Percentiles rank a stretch among this genome's conserved stretches.
phyloP scores from a whole-genome alignment of 768 basidiomycete genomes.

The Ramaria rubella region DNA sequence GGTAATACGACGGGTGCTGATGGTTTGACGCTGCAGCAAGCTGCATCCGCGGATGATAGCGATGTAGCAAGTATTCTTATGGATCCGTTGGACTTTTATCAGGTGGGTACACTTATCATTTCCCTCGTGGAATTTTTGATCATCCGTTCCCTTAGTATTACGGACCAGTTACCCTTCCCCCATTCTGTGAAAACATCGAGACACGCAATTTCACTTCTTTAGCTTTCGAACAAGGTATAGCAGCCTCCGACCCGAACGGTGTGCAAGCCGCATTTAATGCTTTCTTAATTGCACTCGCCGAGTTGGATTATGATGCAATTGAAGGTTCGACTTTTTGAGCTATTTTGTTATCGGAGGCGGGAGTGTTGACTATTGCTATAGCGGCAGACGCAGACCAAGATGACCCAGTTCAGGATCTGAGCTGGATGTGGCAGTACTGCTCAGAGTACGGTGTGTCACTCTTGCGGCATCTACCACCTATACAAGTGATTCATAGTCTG shows the following conservation, averaged over 20 bases:
- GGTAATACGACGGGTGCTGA: slow-evolving; percentile 34
- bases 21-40: slow-evolving; percentile 27
- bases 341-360: neutral
- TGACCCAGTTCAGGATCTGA: slow-evolving; percentile 38
- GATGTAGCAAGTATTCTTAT: slow-evolving; percentile 39
- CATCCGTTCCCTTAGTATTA: slow-evolving; percentile 32
- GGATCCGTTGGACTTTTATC: slow-evolving; percentile 44
- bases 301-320: slow-evolving; percentile 42
- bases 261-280: slow-evolving; percentile 30
- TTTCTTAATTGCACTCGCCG: slow-evolving; percentile 36
- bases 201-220: slow-evolving; percentile 35
- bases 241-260: slow-evolving; percentile 28
- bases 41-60: slow-evolving; percentile 32
- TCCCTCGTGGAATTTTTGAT: neutral
- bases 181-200: slow-evolving; percentile 44
- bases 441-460: slow-evolving; percentile 38
- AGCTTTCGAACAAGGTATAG: slow-evolving; percentile 34
- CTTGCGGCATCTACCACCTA: neutral
- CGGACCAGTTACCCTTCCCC: slow-evolving; percentile 36
- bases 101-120: slow-evolving; percentile 25
- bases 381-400: slow-evolving; percentile 20
- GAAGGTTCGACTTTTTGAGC: slow-evolving; percentile 18
- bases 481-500: neutral
- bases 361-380: neutral
- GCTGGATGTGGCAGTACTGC: slow-evolving; percentile 51